Conservation (phyloP, 768 basidiomycete species). For the Kwoniella bestiolae region DNA sequence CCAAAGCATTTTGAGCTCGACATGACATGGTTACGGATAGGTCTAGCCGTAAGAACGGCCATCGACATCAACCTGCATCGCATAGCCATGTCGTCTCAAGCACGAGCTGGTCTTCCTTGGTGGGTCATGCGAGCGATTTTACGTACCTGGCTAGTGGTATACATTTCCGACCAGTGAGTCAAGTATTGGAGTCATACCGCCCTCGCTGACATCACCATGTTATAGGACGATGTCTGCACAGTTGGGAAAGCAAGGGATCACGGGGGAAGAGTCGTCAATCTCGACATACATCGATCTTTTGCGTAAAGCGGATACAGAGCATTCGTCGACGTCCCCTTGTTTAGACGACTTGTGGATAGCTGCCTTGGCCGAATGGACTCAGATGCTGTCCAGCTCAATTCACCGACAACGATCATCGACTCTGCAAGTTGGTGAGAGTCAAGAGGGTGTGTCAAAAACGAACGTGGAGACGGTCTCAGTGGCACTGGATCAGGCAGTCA, state of each 20-base stretch:
- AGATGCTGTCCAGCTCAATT: too few relatives aligned
- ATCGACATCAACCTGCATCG: conserved; percentile 50
- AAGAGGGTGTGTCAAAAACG: too few relatives aligned
- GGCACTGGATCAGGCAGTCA: background rate
- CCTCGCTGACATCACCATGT: background rate
- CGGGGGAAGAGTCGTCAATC: conserved; percentile 30
- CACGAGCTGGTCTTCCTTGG: conserved; percentile 27
- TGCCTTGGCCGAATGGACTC: conserved; percentile 42
- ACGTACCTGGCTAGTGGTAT: conserved; percentile 40
- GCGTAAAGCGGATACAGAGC: background rate
- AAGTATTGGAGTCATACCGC: too few relatives aligned
- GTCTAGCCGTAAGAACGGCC: conserved; percentile 37
- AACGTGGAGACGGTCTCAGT: background rate
- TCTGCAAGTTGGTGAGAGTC: background rate
- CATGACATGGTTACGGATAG: conserved; percentile 42
- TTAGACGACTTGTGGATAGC: conserved; percentile 36
- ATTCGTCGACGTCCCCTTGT: conserved; percentile 2
- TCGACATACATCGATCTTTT: conserved; percentile 28
- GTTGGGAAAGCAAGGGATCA: conserved; percentile 38
- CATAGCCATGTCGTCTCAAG: conserved; percentile 31
- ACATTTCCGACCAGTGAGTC: conserved; percentile 30
- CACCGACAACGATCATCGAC: too few relatives aligned
- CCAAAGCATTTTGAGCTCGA: conserved; percentile 48
- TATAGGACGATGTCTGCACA: conserved; percentile 31
- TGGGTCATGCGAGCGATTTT: conserved; percentile 36